phyloP scores from a whole-genome alignment of 2,329 filamentous ascomycete genomes.

The Stagonosporopsis tanaceti region DNA sequence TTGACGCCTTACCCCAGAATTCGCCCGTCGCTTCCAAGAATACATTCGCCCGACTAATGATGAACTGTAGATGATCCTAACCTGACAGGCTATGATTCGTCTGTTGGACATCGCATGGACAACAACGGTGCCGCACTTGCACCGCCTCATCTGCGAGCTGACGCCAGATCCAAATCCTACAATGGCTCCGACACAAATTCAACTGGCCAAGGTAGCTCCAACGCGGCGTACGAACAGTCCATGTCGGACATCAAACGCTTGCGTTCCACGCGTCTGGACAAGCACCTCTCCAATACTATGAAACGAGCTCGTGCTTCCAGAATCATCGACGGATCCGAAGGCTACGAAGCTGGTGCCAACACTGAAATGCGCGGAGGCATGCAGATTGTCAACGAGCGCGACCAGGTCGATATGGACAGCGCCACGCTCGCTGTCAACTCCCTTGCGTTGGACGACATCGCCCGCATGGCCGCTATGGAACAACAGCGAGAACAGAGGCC shows the following conservation, averaged over 20 bases:
- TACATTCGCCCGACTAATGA: constrained; percentile 43
- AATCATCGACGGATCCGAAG: constrained; percentile 88
- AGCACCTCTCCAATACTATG: constrained; percentile 91
- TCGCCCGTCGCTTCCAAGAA: constrained; percentile 39
- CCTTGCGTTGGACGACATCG: constrained; percentile 93
- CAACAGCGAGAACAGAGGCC: constrained; percentile 90
- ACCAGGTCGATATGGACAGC: constrained; percentile 76
- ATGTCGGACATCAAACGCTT: constrained; percentile 93
- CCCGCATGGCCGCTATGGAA: constrained; percentile 92
- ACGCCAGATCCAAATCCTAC: constrained; percentile 77
- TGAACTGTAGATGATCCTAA: constrained; percentile 70
- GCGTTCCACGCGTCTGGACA: constrained; percentile 91
- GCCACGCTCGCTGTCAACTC: constrained; percentile 90
- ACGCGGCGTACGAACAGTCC: constrained; percentile 84
- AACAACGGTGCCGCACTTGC: constrained; percentile 57
- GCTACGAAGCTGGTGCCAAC: constrained; percentile 75
- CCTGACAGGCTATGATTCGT: constrained; percentile 70
- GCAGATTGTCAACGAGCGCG: constrained; percentile 82
- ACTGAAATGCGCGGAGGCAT: constrained; percentile 66
- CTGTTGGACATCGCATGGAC: constrained; percentile 67
- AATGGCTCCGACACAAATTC: constrained; percentile 67
- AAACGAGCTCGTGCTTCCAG: constrained; percentile 88
- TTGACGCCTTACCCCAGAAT: constrained; percentile 43
- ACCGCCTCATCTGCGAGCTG: constrained; percentile 64
- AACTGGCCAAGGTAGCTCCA: constrained; percentile 63